A percentile compares a stretch with the other conserved stretches of the same genome.
Conservation (phyloP, 1,139 yeast genomes). For the Candida sp. region DNA sequence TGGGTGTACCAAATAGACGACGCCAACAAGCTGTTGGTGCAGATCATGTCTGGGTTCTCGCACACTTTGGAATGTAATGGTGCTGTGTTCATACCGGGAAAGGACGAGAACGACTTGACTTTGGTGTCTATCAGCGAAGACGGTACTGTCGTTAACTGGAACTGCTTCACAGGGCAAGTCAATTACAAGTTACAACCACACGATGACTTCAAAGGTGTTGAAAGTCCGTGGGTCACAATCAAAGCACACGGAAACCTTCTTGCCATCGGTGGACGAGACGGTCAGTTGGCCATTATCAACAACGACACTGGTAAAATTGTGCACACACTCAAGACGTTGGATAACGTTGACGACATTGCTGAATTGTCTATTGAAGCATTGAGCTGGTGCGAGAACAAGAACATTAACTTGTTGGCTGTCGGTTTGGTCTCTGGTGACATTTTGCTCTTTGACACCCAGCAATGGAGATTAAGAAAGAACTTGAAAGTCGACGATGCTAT, state of each 20-base stretch:
- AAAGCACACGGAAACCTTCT: conserved; percentile 51
- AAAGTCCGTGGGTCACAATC: conserved; percentile 89
- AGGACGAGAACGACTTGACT: conserved; percentile 62
- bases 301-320: conserved; percentile 74
- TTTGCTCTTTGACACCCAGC: conserved; percentile 76
- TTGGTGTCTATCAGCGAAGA: conserved; percentile 88
- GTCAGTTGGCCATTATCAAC: conserved; percentile 78
- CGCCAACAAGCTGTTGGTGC: conserved; percentile 55
- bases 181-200: conserved; percentile 67
- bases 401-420: conserved; percentile 67
- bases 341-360: conserved; percentile 62
- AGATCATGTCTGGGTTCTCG: conserved; percentile 79
- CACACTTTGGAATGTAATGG: conserved; percentile 81
- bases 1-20: conserved; percentile 88
- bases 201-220: conserved; percentile 67
- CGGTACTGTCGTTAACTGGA: conserved; percentile 88
- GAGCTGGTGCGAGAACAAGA: conserved; percentile 72
- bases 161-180: conserved; percentile 76
- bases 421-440: conserved; percentile 93
- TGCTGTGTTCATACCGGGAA: conserved; percentile 73
- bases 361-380: conserved; percentile 89
- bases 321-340: conserved; percentile 66
- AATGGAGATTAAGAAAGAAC: conserved; percentile 85
- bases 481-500: conserved; percentile 79
- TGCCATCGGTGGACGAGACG: conserved; percentile 88